A percentile compares a stretch with the other conserved stretches of the same genome.
phyloP scores from a whole-genome alignment of 352 stramenopile species.

The Phytophthora foliorum region DNA sequence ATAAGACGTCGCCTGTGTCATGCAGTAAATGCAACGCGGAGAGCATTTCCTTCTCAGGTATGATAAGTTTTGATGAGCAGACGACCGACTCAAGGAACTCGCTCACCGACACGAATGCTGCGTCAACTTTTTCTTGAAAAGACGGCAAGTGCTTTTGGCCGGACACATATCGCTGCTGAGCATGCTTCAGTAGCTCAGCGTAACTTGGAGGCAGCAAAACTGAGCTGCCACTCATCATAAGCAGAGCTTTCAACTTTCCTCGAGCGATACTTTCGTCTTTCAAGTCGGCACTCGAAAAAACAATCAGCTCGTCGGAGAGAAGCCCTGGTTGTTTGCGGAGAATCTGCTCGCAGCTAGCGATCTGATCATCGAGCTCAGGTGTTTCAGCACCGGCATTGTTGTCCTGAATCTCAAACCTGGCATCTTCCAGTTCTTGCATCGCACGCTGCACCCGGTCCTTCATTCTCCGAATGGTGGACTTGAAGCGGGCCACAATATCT shows the following conservation, averaged over 20 bases:
- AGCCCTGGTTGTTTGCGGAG: conserved; percentile 20
- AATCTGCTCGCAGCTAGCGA: conserved; percentile 22
- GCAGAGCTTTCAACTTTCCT: conserved; percentile 31
- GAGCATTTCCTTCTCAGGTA: conserved; percentile 4
- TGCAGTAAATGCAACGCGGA: conserved; percentile 18
- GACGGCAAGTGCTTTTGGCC: conserved; percentile 3
- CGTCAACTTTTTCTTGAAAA: conserved; percentile 11
- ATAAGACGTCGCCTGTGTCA: conserved; percentile 18
- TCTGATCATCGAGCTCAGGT: conserved; percentile 9
- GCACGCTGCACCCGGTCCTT: conserved; percentile 4
- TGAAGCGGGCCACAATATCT: conserved; percentile 9
- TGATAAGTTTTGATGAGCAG: neutral
- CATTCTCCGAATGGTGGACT: conserved; percentile 2
- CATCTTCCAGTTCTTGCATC: conserved; percentile 7
- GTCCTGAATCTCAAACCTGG: conserved; percentile 33
- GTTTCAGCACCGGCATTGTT: neutral
- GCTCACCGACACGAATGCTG: conserved; percentile 2
- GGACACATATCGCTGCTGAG: neutral
- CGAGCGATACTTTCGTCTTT: conserved; percentile 6
- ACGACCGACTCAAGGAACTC: neutral
- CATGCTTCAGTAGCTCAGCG: conserved; percentile 3
- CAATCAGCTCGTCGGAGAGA: conserved; percentile 12
- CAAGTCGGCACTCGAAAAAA: conserved; percentile 16
- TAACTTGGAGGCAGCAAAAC: conserved; percentile 18
- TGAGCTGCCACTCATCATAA: conserved; percentile 31